These are phyloP conservation scores for Russula brevipes DNA, from an alignment of 768 basidiomycete species.

Conservation along the genomic window DNA sequence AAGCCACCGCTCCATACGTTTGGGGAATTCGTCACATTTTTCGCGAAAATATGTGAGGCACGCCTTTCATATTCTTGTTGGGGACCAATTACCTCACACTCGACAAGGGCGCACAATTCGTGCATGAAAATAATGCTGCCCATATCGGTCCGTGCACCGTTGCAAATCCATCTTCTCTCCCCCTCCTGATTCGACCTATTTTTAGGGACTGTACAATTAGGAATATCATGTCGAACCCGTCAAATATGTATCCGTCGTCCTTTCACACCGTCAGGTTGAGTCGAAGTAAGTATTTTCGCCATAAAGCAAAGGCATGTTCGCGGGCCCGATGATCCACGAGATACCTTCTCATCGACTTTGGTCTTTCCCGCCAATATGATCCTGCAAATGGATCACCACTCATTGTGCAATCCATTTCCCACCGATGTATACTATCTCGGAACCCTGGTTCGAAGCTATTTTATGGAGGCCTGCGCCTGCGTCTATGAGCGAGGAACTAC, in stretches of 20 bases:
- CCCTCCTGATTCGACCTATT: no score
- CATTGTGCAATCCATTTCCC: slow-evolving; percentile 27
- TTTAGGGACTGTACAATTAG: slow-evolving; percentile 10
- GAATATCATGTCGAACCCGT: slow-evolving; percentile 22
- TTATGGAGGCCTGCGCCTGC: slow-evolving; percentile 14
- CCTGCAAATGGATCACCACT: slow-evolving; percentile 8
- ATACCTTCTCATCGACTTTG: slow-evolving; percentile 33
- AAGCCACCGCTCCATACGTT: slow-evolving; percentile 33
- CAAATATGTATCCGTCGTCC: slow-evolving; percentile 13
- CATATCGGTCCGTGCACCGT: slow-evolving; percentile 12
- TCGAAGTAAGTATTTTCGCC: slow-evolving; percentile 1
- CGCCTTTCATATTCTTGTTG: not conserved
- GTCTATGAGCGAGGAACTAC: not conserved
- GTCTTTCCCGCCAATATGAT: slow-evolving; percentile 27
- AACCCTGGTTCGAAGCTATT: slow-evolving; percentile 23
- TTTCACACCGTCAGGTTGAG: slow-evolving; percentile 3
- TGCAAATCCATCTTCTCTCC: no score
- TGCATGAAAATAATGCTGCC: slow-evolving; percentile 20
- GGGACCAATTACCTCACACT: no score
- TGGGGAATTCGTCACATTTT: slow-evolving; percentile 35
- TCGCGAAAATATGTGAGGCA: slow-evolving; percentile 37
- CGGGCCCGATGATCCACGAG: slow-evolving; percentile 27
- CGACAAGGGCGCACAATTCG: slow-evolving; percentile 9
- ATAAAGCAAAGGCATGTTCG: slow-evolving; percentile 17
- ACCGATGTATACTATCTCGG: slow-evolving; percentile 30